Evolutionary conservation across 495 filamentous ascomycete species (phyloP).

Genomic region (Penicillium nucicola): DNA sequence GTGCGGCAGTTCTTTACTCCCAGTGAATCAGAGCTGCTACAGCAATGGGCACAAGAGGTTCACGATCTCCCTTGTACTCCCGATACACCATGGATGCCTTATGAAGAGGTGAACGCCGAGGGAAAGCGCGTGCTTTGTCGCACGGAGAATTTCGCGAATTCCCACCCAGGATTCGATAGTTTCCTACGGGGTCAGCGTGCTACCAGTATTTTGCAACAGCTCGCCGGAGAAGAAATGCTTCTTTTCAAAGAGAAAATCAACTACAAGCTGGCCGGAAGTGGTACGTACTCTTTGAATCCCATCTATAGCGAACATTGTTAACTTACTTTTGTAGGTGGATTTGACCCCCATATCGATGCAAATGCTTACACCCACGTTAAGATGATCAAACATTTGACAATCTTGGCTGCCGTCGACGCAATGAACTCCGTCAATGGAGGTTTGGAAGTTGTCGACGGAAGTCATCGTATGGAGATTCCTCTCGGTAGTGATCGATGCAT

Average conservation of each 20-base stretch:
- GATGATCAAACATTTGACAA: constrained; percentile 44
- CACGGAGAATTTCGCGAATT: constrained; percentile 47
- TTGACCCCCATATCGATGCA: constrained; percentile 44
- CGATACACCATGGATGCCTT: constrained; percentile 43
- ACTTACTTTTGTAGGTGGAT: constrained; percentile 24
- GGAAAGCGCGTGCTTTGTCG: constrained; percentile 42
- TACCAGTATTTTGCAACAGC: constrained; percentile 29
- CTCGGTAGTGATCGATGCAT: constrained; percentile 41
- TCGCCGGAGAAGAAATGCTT: constrained; percentile 43
- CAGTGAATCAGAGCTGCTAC: constrained; percentile 25
- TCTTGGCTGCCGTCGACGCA: constrained; percentile 39
- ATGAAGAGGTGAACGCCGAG: constrained; percentile 42
- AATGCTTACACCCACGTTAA: constrained; percentile 48
- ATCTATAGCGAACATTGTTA: not conserved
- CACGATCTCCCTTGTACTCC: constrained; percentile 36
- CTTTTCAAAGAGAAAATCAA: constrained; percentile 52
- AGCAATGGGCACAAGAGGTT: constrained; percentile 43
- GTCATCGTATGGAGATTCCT: constrained; percentile 38
- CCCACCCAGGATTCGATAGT: constrained; percentile 35
- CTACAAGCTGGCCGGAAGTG: constrained; percentile 41
- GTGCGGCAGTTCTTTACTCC: constrained; percentile 28
- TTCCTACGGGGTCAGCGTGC: constrained; percentile 39
- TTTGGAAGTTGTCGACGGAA: constrained; percentile 42
- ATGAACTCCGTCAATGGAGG: constrained; percentile 41
- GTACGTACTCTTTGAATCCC: constrained; percentile 7